Evolutionary conservation across 306 rosid species (phyloP).

Genomic region (Echinosophora koreensis): DNA sequence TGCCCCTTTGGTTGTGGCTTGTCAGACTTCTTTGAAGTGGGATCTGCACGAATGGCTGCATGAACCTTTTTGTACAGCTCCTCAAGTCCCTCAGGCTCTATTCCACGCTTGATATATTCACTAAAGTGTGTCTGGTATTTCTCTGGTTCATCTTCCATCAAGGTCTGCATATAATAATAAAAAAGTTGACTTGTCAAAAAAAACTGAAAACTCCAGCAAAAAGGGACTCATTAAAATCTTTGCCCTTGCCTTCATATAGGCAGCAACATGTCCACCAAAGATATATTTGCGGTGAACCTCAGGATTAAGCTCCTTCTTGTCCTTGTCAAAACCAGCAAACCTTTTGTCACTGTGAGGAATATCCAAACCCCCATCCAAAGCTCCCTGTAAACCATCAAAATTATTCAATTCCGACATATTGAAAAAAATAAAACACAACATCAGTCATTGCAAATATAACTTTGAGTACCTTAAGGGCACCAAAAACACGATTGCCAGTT

Average conservation of each 20-base stretch:
- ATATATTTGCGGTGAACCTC: constrained; percentile 88
- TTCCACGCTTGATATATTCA: constrained; percentile 71
- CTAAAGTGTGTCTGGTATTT: constrained; percentile 82
- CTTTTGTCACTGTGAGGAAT: constrained; percentile 93
- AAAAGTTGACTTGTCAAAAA: neutral
- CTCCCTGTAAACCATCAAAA: constrained; percentile 64
- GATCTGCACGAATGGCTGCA: constrained; percentile 84
- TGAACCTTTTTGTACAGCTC: constrained; percentile 82
- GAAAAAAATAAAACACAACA: neutral
- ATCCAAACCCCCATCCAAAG: constrained; percentile 91
- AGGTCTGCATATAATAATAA: constrained; percentile 47
- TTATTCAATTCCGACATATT: neutral
- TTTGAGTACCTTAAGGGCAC: constrained; percentile 74
- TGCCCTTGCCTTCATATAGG: constrained; percentile 69
- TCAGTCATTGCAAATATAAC: neutral
- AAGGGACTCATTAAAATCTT: neutral
- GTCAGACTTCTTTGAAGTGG: constrained; percentile 55
- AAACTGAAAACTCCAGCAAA: neutral
- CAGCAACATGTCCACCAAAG: constrained; percentile 77
- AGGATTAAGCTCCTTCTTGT: constrained; percentile 74
- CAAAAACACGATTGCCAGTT: constrained; percentile 89
- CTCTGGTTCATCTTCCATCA: constrained; percentile 86
- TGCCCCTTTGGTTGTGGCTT: constrained; percentile 71
- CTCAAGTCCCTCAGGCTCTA: constrained; percentile 70
- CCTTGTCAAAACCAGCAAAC: constrained; percentile 84